Evolutionary conservation across 768 basidiomycete species (phyloP), one percentile per base, ranked within the genome.

Genomic region (Termitomyces heimii): DNA sequence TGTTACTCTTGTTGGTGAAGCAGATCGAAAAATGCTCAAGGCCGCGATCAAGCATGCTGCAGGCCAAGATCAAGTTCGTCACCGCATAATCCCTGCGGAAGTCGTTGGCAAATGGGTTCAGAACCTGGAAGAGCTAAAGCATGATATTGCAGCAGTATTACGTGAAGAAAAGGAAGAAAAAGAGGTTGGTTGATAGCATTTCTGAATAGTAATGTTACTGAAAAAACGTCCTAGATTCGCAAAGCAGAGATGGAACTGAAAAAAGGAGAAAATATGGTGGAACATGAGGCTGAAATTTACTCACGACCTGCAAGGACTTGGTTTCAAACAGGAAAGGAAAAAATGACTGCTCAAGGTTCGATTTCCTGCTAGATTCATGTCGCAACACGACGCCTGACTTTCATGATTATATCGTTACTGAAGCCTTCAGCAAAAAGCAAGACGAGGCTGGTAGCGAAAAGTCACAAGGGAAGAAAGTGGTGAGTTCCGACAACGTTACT

Each of bases 121-220:
- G 59, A 86, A 82, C 68, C 73, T 98, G 18, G 83, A 84, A 22
- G 77, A 69, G 20, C 63, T 97, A 60, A 92, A 89, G 66, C 74
- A 75, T 24, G 95, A 98, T 62, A 84, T 98, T 40, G 70, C 82
- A 16, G 90, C 77, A 46, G 84, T 98, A 34, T 71, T 98, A 55
- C 79, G 81, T 60, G 97, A 98, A 68, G 97, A 99, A 73, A 89
- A 89, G 70, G 94, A 96, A 74, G 95, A 98, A 73, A 98, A 94
- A 73, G 82, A 89, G 68, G 91, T 92, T 59, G 42, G 66, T 53
- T 8, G 49, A 55, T 32, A 53, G 40, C 45, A 37, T 26, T 9
- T 8, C 10, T 14, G 46, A 56, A 47, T 53, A 49, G 43, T 35
- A 44, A 9, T 59, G 13, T 53, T 56, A 63, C 31, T 65, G 39